Percentiles rank a stretch among this genome's conserved stretches.
phyloP scores from a whole-genome alignment of 2,329 filamentous ascomycete genomes.

The Lasiodiplodia sp. region DNA sequence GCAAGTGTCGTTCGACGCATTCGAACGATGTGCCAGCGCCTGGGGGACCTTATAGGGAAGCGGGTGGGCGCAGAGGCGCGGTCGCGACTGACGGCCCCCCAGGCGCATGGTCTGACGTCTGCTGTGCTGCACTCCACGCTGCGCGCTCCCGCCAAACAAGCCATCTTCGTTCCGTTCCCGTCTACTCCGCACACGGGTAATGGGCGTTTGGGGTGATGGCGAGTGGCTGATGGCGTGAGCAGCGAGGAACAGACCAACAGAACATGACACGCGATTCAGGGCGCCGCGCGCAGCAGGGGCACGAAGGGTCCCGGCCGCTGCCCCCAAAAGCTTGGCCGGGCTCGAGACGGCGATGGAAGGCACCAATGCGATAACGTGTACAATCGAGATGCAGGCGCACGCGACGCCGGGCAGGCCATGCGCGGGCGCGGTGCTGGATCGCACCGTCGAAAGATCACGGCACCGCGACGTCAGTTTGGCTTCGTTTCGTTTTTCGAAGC shows the following conservation, averaged over 20 bases:
- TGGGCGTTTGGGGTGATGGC: not conserved
- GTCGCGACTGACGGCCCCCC: not conserved
- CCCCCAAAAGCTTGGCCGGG: conserved; percentile 2
- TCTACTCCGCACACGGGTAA: conserved; percentile 14
- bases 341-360: not conserved
- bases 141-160: conserved; percentile 20
- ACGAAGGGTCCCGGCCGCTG: not conserved
- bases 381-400: conserved; percentile 10
- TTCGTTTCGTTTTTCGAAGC: not conserved
- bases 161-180: conserved; percentile 20
- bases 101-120: conserved; percentile 23
- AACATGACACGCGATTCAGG: not conserved
- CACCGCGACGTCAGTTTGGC: conserved; percentile 22
- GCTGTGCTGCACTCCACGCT: conserved; percentile 26
- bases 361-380: not conserved
- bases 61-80: not conserved
- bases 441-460: conserved; percentile 17
- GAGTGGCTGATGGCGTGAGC: conserved; percentile 19
- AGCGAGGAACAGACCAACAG: not conserved
- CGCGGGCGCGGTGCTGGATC: not conserved
- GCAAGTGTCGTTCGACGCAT: not conserved
- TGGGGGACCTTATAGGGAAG: not conserved
- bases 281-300: conserved; percentile 2
- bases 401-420: not conserved
- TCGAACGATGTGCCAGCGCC: not conserved